phyloP scores from a whole-genome alignment of 768 basidiomycete species.

The Tricholoma sp. region DNA sequence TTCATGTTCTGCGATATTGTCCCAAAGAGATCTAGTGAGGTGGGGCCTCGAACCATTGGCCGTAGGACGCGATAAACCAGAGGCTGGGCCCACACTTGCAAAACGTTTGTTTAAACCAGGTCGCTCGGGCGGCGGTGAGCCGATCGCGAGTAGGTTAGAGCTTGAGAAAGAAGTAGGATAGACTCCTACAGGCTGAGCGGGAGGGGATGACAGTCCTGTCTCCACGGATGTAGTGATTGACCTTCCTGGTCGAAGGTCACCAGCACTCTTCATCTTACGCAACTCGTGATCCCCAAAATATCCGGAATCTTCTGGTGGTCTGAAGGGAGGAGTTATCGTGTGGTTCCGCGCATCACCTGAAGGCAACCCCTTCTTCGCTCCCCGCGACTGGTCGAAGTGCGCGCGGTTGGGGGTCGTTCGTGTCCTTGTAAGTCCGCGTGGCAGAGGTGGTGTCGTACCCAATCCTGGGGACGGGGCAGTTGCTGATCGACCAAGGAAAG shows the following conservation, averaged over 20 bases:
- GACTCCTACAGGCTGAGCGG: slow-evolving; percentile 39
- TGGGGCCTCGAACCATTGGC: slow-evolving; percentile 32
- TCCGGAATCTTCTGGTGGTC: slow-evolving; percentile 35
- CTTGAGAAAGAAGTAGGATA: slow-evolving; percentile 64
- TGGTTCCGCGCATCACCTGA: slow-evolving; percentile 19
- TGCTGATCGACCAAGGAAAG: slow-evolving; percentile 45
- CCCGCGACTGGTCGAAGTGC: slow-evolving; percentile 41
- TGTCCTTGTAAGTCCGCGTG: slow-evolving; percentile 56
- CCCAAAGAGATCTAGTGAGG: slow-evolving; percentile 48
- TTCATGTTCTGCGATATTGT: slow-evolving; percentile 34
- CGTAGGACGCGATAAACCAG: slow-evolving; percentile 34
- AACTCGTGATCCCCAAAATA: slow-evolving; percentile 53
- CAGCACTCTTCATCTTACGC: slow-evolving; percentile 84
- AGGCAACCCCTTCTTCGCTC: slow-evolving; percentile 24
- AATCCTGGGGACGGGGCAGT: slow-evolving; percentile 41
- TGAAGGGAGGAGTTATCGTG: slow-evolving; percentile 15
- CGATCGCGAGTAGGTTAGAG: slow-evolving; percentile 51
- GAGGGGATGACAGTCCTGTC: slow-evolving; percentile 19
- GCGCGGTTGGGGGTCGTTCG: slow-evolving; percentile 70
- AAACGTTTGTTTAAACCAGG: slow-evolving; percentile 48
- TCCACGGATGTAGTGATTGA: slow-evolving; percentile 25
- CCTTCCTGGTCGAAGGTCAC: slow-evolving; percentile 58
- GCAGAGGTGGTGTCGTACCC: slow-evolving; percentile 16
- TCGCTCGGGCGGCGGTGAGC: slow-evolving; percentile 29
- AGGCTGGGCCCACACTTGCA: slow-evolving; percentile 63